phyloP scores from a whole-genome alignment of 352 stramenopile species.

The Globisporangium heterothallicum region DNA sequence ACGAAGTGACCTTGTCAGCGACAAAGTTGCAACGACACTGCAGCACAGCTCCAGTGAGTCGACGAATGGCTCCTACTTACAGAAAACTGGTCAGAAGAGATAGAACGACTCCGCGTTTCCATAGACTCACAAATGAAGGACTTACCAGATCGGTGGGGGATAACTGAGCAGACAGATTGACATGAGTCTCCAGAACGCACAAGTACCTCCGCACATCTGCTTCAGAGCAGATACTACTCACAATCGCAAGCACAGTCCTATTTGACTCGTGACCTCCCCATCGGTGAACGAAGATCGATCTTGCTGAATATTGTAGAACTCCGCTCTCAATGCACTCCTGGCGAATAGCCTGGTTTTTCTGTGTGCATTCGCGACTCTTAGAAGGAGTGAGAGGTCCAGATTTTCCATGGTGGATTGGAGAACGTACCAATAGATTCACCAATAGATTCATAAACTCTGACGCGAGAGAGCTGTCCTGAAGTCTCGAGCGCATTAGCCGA shows the following conservation, averaged over 20 bases:
- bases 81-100: neutral
- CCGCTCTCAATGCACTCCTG: conserved; percentile 19
- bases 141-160: conserved; percentile 16
- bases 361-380: neutral
- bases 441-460: conserved; percentile 17
- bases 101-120: too few relatives aligned
- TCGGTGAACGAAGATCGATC: conserved; percentile 15
- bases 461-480: conserved; percentile 14
- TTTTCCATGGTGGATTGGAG: neutral
- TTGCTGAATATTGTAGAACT: conserved; percentile 19
- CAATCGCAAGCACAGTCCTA: conserved; percentile 15
- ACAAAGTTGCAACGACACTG: conserved; percentile 26
- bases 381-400: neutral
- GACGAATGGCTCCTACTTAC: conserved; percentile 21
- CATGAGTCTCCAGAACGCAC: conserved; percentile 18
- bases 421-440: conserved; percentile 8
- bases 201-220: conserved; percentile 22
- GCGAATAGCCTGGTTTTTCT: conserved; percentile 18
- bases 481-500: conserved; percentile 20
- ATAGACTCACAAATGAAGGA: neutral
- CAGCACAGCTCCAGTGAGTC: conserved; percentile 33
- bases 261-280: conserved; percentile 9
- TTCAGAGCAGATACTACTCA: conserved; percentile 19
- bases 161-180: conserved; percentile 5
- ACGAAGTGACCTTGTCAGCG: conserved; percentile 12